phyloP scores from a whole-genome alignment of 148 eudicot genomes.

The Cornus kousa region DNA sequence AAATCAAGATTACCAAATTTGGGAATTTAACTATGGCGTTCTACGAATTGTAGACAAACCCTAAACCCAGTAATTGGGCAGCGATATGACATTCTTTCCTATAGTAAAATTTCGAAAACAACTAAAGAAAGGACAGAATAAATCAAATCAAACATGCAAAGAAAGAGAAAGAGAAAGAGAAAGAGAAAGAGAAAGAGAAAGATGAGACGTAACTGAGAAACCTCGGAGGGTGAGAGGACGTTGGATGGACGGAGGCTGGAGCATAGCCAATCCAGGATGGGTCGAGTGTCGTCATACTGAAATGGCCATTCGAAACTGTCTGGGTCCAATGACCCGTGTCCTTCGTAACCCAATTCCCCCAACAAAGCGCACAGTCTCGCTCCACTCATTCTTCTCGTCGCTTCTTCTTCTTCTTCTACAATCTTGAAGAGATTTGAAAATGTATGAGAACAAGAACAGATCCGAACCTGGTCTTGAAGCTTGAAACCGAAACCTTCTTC shows the following conservation, averaged over 20 bases:
- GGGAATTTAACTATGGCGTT: neutral
- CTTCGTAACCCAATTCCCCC: constrained; percentile 77
- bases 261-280: constrained; percentile 92
- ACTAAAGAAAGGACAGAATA: neutral
- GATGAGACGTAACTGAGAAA: constrained; percentile 62
- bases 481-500: neutral
- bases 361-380: constrained; percentile 59
- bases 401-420: neutral
- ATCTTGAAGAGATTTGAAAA: neutral
- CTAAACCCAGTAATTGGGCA: neutral
- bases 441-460: neutral
- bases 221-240: constrained; percentile 80
- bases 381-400: constrained; percentile 58
- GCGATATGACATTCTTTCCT: neutral
- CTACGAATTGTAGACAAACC: neutral
- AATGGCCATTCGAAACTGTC: constrained; percentile 99
- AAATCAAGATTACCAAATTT: neutral
- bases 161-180: constrained; percentile 12
- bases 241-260: constrained; percentile 89
- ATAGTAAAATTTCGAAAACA: neutral
- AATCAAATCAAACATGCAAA: neutral
- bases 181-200: constrained; percentile 15
- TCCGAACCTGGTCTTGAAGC: neutral
- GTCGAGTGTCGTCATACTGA: constrained; percentile 90
- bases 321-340: constrained; percentile 58